phyloP scores from a whole-genome alignment of 2,329 filamentous ascomycete genomes.

The Aureobasidium sp. region DNA sequence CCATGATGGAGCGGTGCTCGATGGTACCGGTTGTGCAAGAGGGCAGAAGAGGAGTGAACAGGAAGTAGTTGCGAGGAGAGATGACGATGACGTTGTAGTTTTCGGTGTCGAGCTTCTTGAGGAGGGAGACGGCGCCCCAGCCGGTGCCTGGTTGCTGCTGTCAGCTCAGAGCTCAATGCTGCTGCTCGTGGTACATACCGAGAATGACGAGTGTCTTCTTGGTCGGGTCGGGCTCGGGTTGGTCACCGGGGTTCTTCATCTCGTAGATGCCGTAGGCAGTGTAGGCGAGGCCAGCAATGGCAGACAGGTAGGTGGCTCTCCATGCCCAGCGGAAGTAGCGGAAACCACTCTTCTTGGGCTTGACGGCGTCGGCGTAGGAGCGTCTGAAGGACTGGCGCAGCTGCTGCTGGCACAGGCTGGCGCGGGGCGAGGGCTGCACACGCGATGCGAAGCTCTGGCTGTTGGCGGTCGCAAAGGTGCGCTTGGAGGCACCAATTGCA shows the following conservation, averaged over 20 bases:
- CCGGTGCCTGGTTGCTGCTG: slow-evolving; percentile 63
- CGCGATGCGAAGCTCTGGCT: slow-evolving; percentile 20
- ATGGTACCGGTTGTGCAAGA: slow-evolving; percentile 97
- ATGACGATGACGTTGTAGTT: slow-evolving; percentile 99
- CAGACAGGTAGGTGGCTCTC: slow-evolving; percentile 72
- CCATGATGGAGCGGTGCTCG: slow-evolving; percentile 99
- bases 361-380: slow-evolving; percentile 26
- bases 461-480: slow-evolving; percentile 21
- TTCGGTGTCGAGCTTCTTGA: slow-evolving; percentile 97
- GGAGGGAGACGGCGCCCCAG: slow-evolving; percentile 90
- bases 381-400: slow-evolving; percentile 25
- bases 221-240: slow-evolving; percentile 67
- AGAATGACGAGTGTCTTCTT: slow-evolving; percentile 98
- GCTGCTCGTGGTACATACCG: slow-evolving; percentile 49
- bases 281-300: slow-evolving; percentile 62
- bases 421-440: slow-evolving; percentile 4
- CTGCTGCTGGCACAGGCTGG: slow-evolving; percentile 14
- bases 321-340: slow-evolving; percentile 71
- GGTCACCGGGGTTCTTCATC: slow-evolving; percentile 72
- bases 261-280: slow-evolving; percentile 76
- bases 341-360: slow-evolving; percentile 51
- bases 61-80: slow-evolving; percentile 98
- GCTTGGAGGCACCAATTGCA: slow-evolving; percentile 21
- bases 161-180: slow-evolving; percentile 20
- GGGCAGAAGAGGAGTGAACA: slow-evolving; percentile 94